A percentile compares a stretch with the other conserved stretches of the same genome.
Conservation (phyloP, 805 yeast genomes). For the Wickerhamiella hasegawae region DNA sequence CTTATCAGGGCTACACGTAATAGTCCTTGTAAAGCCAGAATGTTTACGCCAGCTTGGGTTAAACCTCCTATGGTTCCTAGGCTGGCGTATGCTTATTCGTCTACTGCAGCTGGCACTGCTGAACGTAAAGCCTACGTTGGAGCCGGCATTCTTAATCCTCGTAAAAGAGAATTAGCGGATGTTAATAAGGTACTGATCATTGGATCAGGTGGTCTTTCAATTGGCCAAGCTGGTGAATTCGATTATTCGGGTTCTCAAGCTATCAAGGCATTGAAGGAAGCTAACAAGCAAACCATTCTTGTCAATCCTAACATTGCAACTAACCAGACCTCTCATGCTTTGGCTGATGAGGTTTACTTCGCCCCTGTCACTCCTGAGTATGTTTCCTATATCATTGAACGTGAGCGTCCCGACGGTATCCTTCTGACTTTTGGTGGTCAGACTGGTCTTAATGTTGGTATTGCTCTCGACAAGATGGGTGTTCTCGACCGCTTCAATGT, state of each 20-base stretch:
- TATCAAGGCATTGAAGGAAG: conserved; percentile 85
- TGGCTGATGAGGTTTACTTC: conserved; percentile 91
- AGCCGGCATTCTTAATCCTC: conserved; percentile 24
- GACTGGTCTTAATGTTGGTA: conserved; percentile 93
- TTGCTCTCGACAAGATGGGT: conserved; percentile 87
- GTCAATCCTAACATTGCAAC: conserved; percentile 96
- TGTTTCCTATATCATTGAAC: conserved; percentile 84
- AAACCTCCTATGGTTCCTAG: not conserved
- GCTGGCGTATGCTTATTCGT: not conserved
- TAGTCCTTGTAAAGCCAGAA: conserved; percentile 11
- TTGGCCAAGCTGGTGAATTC: conserved; percentile 98
- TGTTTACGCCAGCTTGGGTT: conserved; percentile 3
- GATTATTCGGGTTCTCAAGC: conserved; percentile 95
- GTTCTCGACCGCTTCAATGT: conserved; percentile 79
- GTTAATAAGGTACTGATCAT: conserved; percentile 77
- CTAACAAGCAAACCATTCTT: conserved; percentile 67
- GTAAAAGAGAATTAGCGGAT: conserved; percentile 39
- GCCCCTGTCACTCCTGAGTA: conserved; percentile 96
- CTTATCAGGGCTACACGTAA: conserved; percentile 12
- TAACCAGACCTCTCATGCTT: conserved; percentile 85
- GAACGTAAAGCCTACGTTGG: conserved; percentile 19
- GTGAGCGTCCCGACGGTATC: conserved; percentile 94
- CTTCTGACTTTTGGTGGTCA: conserved; percentile 97
- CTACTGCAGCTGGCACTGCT: conserved; percentile 1
- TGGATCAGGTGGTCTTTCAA: conserved; percentile 94